Percentiles rank a stretch among this genome's conserved stretches.
Conservation (phyloP, 2,329 filamentous ascomycete genomes). For the Clarireedia monteithiana region DNA sequence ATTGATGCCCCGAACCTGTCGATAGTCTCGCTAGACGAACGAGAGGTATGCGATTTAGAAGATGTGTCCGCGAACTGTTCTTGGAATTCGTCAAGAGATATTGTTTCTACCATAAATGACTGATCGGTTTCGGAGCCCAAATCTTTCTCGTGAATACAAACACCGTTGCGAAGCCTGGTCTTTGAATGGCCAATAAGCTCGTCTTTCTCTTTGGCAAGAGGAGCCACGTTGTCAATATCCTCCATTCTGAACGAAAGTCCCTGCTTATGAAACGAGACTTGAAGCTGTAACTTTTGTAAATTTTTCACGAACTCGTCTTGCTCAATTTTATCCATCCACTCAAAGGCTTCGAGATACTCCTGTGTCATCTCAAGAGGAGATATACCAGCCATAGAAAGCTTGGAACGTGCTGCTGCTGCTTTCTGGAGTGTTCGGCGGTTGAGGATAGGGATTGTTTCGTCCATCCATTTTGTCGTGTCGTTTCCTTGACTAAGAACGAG, state of each 20-base stretch:
- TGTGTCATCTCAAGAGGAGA: constrained; percentile 11
- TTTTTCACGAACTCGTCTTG: constrained; percentile 11
- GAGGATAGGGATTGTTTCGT: constrained; percentile 2
- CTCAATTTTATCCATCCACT: constrained; percentile 14
- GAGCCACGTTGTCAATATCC: background rate
- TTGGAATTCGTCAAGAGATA: constrained; percentile 1
- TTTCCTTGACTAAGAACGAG: constrained; percentile 8
- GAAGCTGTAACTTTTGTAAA: constrained; percentile 3
- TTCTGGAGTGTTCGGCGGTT: constrained; percentile 9
- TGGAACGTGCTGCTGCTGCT: constrained; percentile 6
- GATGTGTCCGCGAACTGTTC: background rate
- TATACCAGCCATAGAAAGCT: constrained; percentile 10
- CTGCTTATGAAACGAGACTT: constrained; percentile 6
- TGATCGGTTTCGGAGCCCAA: background rate
- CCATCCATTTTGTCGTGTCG: constrained; percentile 9
- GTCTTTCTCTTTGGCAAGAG: background rate
- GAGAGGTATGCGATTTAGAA: background rate
- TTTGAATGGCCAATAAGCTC: constrained; percentile 1
- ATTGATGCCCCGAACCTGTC: background rate
- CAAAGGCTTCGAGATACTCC: constrained; percentile 10
- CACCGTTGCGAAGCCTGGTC: background rate
- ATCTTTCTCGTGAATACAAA: background rate
- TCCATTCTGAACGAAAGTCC: constrained; percentile 9
- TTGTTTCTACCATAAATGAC: constrained; percentile 1
- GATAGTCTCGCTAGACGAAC: background rate